These are phyloP conservation scores for Penicillium longicatenatum DNA, from an alignment of 495 filamentous ascomycete genomes.

Conservation along the genomic window DNA sequence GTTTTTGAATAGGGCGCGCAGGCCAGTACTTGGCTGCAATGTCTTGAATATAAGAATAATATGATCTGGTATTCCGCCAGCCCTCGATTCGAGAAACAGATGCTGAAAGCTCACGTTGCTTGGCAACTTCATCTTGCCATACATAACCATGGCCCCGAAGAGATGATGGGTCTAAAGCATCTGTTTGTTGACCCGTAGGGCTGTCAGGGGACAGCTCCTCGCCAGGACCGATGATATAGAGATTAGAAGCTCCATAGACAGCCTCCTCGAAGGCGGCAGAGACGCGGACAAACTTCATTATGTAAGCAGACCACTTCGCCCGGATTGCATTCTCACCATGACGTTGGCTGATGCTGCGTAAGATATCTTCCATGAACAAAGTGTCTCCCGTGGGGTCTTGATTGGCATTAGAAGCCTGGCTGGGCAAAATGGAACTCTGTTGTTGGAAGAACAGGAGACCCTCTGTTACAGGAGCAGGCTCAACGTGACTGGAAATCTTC, in stretches of 20 bases:
- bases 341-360: slow-evolving; percentile 77
- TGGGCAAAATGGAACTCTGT: slow-evolving; percentile 62
- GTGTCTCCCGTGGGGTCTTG: slow-evolving; percentile 83
- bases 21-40: slow-evolving; percentile 52
- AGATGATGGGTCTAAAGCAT: slow-evolving; percentile 57
- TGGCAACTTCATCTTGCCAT: slow-evolving; percentile 81
- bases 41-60: slow-evolving; percentile 92
- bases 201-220: slow-evolving; percentile 51
- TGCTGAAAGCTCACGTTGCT: slow-evolving; percentile 80
- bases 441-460: slow-evolving; percentile 84
- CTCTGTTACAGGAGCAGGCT: slow-evolving; percentile 74
- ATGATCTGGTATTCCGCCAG: slow-evolving; percentile 92
- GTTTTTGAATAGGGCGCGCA: slow-evolving; percentile 74
- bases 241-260: slow-evolving; percentile 85
- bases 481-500: slow-evolving; percentile 85
- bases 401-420: slow-evolving; percentile 42
- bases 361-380: slow-evolving; percentile 84
- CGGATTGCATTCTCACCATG: slow-evolving; percentile 90
- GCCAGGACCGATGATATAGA: slow-evolving; percentile 78
- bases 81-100: slow-evolving; percentile 92
- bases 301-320: slow-evolving; percentile 87
- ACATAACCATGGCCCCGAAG: slow-evolving; percentile 89
- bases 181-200: slow-evolving; percentile 45
- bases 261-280: slow-evolving; percentile 93
- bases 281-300: slow-evolving; percentile 86